Base-by-base conservation (phyloP, 768 basidiomycete genomes). In the Boletus subparvulus region DNA sequence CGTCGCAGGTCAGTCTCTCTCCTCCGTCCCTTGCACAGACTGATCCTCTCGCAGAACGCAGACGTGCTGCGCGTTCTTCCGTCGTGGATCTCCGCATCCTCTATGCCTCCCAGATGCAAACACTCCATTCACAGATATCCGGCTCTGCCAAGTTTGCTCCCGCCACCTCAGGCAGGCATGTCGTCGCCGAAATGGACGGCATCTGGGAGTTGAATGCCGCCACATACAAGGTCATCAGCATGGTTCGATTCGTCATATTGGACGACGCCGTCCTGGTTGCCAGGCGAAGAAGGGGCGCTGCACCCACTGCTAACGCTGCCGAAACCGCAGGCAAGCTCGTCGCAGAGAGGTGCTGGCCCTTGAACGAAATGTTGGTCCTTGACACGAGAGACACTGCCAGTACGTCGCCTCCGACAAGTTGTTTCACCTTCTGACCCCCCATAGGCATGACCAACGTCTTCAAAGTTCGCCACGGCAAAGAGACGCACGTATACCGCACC, bases 71-170 rank as follows among this genome's bases (percentile, higher is more conserved):
- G 16, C 92, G 96, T 35, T 97, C 94, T 30, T 98, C 96, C 13
- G 82, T 98, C n/a, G 92, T 93, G 32, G 95, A 99, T 73, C 85
- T 98, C 33, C 90, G 92, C 47, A 85, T 94, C 54, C 82, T 98
- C 56, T 98, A 98, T 69, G 92, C 90, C 60, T 90, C 90, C 52
- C 97, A 98, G 76, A 90, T 98, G 81, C 92, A 94, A 65, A 83
- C 85, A 1, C 78, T 98, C 0, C 95, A 97, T 71, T 76, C 89
- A 1, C 86, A 89, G 52, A 90, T 98, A 60, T 94, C 98, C 64
- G 97, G 97, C 32, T 92, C 94, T 0, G 87, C 94, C 61, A 98
- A 98, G 71, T 96, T 95, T 69, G 87, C 94, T 1, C 95, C 96
- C 0, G 86, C 91, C 13, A 88, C 88, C 0, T 90, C 94, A 12